phyloP scores from a whole-genome alignment of 1,284 basidiomycete genomes.

The Peniophora sp. region DNA sequence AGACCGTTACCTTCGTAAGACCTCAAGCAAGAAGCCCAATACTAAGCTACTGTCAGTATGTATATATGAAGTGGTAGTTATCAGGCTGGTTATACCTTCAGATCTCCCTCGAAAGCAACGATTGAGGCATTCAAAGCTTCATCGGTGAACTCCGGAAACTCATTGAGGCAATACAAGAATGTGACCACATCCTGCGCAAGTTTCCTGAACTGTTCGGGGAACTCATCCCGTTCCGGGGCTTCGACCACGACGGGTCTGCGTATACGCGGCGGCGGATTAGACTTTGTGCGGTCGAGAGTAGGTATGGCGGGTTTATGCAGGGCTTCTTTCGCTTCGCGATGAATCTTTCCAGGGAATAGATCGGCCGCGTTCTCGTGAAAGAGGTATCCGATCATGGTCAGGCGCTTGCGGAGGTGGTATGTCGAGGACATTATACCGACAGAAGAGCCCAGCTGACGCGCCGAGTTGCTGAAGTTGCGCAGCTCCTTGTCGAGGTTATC shows the following conservation, averaged over 20 bases:
- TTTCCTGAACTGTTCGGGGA: slow-evolving; percentile 52
- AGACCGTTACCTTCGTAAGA: slow-evolving; percentile 45
- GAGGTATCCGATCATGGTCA: slow-evolving; percentile 56
- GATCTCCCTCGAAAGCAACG: slow-evolving; percentile 54
- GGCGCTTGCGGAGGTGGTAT: slow-evolving; percentile 57
- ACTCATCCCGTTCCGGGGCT: slow-evolving; percentile 52
- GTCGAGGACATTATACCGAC: slow-evolving; percentile 66
- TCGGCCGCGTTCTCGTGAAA: slow-evolving; percentile 66
- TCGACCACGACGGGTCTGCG: slow-evolving; percentile 44
- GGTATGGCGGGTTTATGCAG: slow-evolving; percentile 26
- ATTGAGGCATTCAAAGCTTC: slow-evolving; percentile 65
- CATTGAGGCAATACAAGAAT: slow-evolving; percentile 60
- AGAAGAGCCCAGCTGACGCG: slow-evolving; percentile 63
- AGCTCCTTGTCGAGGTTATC: slow-evolving; percentile 63
- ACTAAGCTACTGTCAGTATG: slow-evolving; percentile 26
- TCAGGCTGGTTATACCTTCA: slow-evolving; percentile 39
- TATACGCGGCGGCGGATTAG: slow-evolving; percentile 34
- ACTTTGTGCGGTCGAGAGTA: slow-evolving; percentile 16
- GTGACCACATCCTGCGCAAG: slow-evolving; percentile 55
- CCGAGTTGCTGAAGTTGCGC: slow-evolving; percentile 66
- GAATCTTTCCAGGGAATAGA: slow-evolving; percentile 57
- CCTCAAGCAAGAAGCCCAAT: slow-evolving; percentile 62
- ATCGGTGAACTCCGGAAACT: slow-evolving; percentile 69
- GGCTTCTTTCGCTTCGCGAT: slow-evolving; percentile 35
- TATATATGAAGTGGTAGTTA: background rate